These are phyloP conservation scores for Botrytis galanthina DNA, from an alignment of 2,329 filamentous ascomycete species.

Conservation along the genomic window DNA sequence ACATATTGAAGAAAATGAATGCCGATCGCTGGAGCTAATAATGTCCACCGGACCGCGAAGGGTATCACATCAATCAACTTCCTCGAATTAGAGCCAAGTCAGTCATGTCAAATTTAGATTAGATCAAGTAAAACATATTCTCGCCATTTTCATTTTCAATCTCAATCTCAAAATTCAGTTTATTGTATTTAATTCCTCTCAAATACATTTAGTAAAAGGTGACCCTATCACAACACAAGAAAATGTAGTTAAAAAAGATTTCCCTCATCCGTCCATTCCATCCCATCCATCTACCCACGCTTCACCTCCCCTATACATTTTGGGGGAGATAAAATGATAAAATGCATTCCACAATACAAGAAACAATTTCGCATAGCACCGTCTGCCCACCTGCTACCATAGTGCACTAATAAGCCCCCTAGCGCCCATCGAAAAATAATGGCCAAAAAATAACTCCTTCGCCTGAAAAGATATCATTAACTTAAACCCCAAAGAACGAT, in stretches of 20 bases:
- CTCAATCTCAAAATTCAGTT: not conserved
- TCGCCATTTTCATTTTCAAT: not conserved
- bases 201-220: slow-evolving; percentile 10
- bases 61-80: not conserved
- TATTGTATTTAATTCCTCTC: slow-evolving; percentile 7
- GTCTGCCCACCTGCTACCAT: not conserved
- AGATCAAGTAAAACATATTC: not conserved
- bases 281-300: not conserved
- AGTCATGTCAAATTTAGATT: not conserved
- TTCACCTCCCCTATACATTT: not conserved
- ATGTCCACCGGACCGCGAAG: not conserved
- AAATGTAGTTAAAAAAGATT: slow-evolving; percentile 1
- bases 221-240: slow-evolving; percentile 2
- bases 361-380: slow-evolving; percentile 9
- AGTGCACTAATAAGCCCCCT: slow-evolving; percentile 5
- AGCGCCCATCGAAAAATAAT: slow-evolving; percentile 7
- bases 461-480: slow-evolving; percentile 15
- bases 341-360: slow-evolving; percentile 12
- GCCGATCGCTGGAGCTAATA: not conserved
- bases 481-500: not conserved
- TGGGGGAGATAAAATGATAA: not conserved
- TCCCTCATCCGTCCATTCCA: slow-evolving; percentile 10
- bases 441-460: slow-evolving; percentile 10
- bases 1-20: not conserved
- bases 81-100: not conserved